These are phyloP conservation scores for Leishmania gerbilli DNA, from an alignment of 208 protist species.

Conservation along the genomic window DNA sequence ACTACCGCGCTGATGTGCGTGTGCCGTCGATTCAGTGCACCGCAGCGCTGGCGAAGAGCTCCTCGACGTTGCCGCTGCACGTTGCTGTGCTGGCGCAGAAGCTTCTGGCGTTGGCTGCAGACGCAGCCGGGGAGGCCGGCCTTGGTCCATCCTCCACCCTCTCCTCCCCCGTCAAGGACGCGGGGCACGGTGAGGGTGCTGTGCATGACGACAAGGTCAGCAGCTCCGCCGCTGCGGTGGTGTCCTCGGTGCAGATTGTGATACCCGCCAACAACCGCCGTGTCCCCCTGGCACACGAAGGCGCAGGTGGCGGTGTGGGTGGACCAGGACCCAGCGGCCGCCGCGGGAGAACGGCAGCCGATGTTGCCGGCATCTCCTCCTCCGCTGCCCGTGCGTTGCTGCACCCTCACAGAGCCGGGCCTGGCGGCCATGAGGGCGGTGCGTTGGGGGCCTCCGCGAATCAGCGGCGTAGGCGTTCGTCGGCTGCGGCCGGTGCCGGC, in stretches of 20 bases:
- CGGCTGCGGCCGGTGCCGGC: conserved; percentile 14
- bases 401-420: neutral
- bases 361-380: conserved; percentile 26
- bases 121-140: conserved; percentile 21
- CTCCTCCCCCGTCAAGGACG: neutral
- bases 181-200: neutral
- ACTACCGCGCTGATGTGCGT: conserved; percentile 49
- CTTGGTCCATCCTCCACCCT: neutral
- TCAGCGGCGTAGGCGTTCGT: conserved; percentile 11
- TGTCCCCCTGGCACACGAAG: conserved; percentile 21
- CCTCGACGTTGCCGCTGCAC: conserved; percentile 37
- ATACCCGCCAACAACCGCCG: conserved; percentile 48
- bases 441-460: neutral
- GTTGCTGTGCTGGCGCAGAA: conserved; percentile 47
- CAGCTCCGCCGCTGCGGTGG: neutral
- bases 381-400: conserved; percentile 24
- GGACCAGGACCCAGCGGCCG: neutral
- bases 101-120: conserved; percentile 58
- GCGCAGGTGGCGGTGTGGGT: neutral
- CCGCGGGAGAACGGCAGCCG: neutral
- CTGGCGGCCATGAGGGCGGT: neutral
- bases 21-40: conserved; percentile 25
- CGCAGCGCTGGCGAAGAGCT: conserved; percentile 24
- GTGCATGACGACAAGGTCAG: neutral
- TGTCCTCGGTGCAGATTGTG: conserved; percentile 35